Base-by-base conservation (phyloP, 2,329 filamentous ascomycete species). In the Ilyonectria mors-panacis region DNA sequence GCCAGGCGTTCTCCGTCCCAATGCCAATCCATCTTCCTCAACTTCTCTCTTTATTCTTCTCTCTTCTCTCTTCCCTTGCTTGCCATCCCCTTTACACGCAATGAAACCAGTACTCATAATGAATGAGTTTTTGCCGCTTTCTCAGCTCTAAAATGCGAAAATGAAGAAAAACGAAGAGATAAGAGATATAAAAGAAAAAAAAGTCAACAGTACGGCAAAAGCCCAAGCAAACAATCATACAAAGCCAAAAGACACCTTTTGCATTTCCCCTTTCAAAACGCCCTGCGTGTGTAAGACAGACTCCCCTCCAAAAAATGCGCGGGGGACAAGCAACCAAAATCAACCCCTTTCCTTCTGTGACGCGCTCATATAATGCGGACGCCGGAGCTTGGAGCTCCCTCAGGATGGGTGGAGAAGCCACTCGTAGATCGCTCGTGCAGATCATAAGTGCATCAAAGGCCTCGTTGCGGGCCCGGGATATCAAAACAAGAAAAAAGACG, bases 401-500 rank as follows among this genome's bases (percentile, higher is more conserved):
- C 54, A 69, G 62, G 67, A 67, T 70, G 63, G 67, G 66, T 63
- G 69, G 66, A 67, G 67, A 67, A 71, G 70, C 73, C 75, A 75
- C 76, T 82, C 81, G 75, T 85, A 84, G 81, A 85, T 85, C 79
- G 80, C 82, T 83, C 82, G 81, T 85, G 84, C 83, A 84, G 77
- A 86, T 85, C 83, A 77, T 85, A 80, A 82, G 77, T 76, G 78
- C 76, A 77, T 77, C 72, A 76, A 71, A 70, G 67, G 62, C 71
- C 72, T 63, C 63, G 50, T 62, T 70, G 58, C 76, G 76, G 78
- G 77, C 75, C 77, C 75, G 75, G 76, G 75, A 77, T 80, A 80
- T 80, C 79, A 78, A 79, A 76, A 74, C 81, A 75, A 76, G 59
- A 45, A 63, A 61, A 54, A 50, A 42, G 59, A 53, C 45, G 50